Evolutionary conservation across 495 filamentous ascomycete species (phyloP), one percentile per base, ranked within the genome.

Genomic region (Aspergillus cavernicola): DNA sequence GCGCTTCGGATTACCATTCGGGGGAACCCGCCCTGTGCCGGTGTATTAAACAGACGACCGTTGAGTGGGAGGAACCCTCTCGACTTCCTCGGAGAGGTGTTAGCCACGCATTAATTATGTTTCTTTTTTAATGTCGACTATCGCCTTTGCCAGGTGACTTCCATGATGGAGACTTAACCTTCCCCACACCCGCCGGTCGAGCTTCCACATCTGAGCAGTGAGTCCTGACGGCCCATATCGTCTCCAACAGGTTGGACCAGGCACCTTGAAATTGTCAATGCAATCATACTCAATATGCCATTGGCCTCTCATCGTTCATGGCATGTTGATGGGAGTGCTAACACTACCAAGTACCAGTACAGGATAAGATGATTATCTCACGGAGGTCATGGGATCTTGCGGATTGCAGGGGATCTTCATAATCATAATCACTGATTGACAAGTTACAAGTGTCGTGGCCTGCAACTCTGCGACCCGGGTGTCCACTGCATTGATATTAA

Each of bases 1-100:
- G 57, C 58, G 58, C 55, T 53, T 66, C 69, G 69, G 69, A 46
- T 72, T 72, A 65, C 69, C 64, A n/a, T 64, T 55, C 70, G 35
- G 28, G 67, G 69, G 41, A 52, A 62, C 67, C 59, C 68, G 66
- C 63, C 57, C 18, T 22, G 36, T 26, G 1, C 28, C 43, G 31
- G 43, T 35, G 23, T 40, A 9, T 9, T 22, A 6, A 22, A n/a
- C 22, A 1, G 12, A 18, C 40, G 2, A 5, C 40, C 24, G 24
- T 18, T 24, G 24, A 29, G 23, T 28, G n/a, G 40, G 24, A 28
- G 40, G 11, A 4, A 13, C 31, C 6, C 31, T 3, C 11, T 33
- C 7, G 3, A 33, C 31, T 10, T 29, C 26, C 4, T 29, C 5
- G 9, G 26, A 4, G 9, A 29, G 26, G 26, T 29, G n/a, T n/a